Evolutionary conservation across 129 eudicot species (phyloP).

Genomic region (Smallanthus sonchifolius): DNA sequence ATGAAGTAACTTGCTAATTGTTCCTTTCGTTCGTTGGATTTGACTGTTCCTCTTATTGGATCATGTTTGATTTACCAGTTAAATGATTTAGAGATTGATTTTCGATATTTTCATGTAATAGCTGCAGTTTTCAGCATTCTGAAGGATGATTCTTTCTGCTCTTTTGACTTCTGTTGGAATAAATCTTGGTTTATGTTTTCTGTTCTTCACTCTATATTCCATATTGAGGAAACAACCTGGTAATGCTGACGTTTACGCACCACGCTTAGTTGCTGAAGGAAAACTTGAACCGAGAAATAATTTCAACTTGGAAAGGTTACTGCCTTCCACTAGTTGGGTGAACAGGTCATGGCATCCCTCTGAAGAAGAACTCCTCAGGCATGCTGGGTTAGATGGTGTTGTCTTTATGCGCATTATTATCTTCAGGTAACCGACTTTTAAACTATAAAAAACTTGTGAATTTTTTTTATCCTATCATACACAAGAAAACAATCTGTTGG

Average conservation of each 20-base stretch:
- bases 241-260: constrained; percentile 70
- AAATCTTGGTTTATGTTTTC: constrained; percentile 68
- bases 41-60: not conserved
- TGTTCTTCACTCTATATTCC: constrained; percentile 63
- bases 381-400: constrained; percentile 85
- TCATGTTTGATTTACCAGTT: not conserved
- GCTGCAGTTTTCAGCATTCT: constrained; percentile 14
- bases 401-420: constrained; percentile 74
- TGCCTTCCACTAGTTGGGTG: constrained; percentile 83
- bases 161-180: constrained; percentile 88
- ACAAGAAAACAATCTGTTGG: constrained; percentile 21
- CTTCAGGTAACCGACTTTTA: constrained; percentile 50
- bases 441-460: not conserved
- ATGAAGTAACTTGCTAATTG: not conserved
- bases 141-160: constrained; percentile 85
- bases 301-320: constrained; percentile 49
- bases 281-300: constrained; percentile 31
- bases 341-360: constrained; percentile 66
- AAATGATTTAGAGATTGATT: not conserved
- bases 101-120: constrained; percentile 9
- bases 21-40: not conserved
- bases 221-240: constrained; percentile 66
- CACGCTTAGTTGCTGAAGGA: constrained; percentile 71
- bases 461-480: not conserved
- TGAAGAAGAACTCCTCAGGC: constrained; percentile 61